Evolutionary conservation across 2,329 filamentous ascomycete species (phyloP).

Genomic region (Exophiala phaeomuriformis): DNA sequence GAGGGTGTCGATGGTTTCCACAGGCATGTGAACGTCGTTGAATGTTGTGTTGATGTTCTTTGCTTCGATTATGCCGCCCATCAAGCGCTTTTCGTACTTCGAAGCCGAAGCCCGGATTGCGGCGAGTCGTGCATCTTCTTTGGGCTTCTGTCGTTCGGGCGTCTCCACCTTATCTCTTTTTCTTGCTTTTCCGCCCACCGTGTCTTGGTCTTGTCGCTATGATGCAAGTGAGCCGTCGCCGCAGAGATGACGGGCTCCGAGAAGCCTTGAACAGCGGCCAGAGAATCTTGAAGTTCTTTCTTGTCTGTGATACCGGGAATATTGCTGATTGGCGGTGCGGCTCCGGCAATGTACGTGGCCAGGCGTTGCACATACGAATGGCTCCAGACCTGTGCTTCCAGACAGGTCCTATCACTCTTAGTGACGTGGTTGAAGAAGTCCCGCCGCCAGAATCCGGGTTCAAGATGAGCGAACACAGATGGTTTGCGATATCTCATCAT

Average conservation of each 20-base stretch:
- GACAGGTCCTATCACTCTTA: conserved; percentile 30
- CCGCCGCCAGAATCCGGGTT: conserved; percentile 27
- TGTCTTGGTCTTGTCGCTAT: conserved; percentile 44
- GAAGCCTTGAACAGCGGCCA: conserved; percentile 3
- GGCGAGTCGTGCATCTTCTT: conserved; percentile 37
- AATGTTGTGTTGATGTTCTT: conserved; percentile 81
- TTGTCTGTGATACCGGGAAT: conserved; percentile 38
- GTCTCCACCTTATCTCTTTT: conserved; percentile 10
- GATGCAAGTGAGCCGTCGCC: conserved; percentile 33
- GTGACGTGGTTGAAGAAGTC: conserved; percentile 26
- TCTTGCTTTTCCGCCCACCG: conserved; percentile 31
- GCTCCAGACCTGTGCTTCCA: conserved; percentile 45
- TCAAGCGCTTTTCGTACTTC: conserved; percentile 72
- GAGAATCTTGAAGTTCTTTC: conserved; percentile 31
- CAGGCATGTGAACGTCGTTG: conserved; percentile 71
- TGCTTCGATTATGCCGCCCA: conserved; percentile 74
- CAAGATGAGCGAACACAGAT: conserved; percentile 15
- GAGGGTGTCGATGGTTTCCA: conserved; percentile 76
- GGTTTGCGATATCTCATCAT: conserved; percentile 46
- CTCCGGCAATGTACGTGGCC: conserved; percentile 44
- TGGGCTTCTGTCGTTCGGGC: conserved; percentile 29
- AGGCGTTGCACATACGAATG: conserved; percentile 57
- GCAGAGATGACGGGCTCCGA: conserved; percentile 28
- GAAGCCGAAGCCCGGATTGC: conserved; percentile 55
- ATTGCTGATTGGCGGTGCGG: conserved; percentile 36